Conservation (phyloP, 768 basidiomycete genomes). For the Fistulinella prunicolor region DNA sequence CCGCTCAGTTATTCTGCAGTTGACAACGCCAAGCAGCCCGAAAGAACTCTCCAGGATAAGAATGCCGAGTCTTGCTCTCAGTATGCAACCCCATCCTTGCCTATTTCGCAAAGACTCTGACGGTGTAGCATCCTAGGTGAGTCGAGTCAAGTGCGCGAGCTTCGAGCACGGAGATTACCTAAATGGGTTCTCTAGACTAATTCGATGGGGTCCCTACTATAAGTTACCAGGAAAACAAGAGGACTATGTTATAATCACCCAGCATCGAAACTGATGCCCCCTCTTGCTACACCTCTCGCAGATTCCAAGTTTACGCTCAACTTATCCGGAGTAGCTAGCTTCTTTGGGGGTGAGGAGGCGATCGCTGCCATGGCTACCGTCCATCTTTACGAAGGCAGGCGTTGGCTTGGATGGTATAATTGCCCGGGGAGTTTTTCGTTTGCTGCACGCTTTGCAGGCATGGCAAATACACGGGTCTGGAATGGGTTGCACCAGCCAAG, state of each 20-base stretch:
- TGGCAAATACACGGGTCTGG: constrained; percentile 28
- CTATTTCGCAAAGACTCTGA: neutral
- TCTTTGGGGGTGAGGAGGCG: constrained; percentile 36
- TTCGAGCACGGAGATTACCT: constrained; percentile 1
- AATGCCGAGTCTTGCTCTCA: neutral
- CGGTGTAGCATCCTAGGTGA: neutral
- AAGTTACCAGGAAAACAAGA: too few species aligned
- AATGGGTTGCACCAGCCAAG: constrained; percentile 21
- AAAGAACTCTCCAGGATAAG: neutral
- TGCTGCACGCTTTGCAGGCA: constrained; percentile 30
- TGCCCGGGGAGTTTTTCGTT: constrained; percentile 33
- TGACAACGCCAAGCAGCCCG: neutral
- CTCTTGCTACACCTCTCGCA: constrained; percentile 13
- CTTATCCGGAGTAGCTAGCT: constrained; percentile 31
- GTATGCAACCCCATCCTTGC: neutral
- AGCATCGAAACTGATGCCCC: constrained; percentile 15
- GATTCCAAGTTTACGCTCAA: constrained; percentile 21
- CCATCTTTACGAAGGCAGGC: constrained; percentile 31
- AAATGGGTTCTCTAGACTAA: neutral
- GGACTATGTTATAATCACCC: neutral
- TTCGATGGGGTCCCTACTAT: too few species aligned
- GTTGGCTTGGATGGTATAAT: constrained; percentile 39
- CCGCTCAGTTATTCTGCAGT: too few species aligned
- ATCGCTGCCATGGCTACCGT: constrained; percentile 35
- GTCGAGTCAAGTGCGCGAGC: neutral